Percentiles rank a stretch among this genome's conserved stretches.
Conservation (phyloP, 164 flowering plant species). For the Santalum album region DNA sequence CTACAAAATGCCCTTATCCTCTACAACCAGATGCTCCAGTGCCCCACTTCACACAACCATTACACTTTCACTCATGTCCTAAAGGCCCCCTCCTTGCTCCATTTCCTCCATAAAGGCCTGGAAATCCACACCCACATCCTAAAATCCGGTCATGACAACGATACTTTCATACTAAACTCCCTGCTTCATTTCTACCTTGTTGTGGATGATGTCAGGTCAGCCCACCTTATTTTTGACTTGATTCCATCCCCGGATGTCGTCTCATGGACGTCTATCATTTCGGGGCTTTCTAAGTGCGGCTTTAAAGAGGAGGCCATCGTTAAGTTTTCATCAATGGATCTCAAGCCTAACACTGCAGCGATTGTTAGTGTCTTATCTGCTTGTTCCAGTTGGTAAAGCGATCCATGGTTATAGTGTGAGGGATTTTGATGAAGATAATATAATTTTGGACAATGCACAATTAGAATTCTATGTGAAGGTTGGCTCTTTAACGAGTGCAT, state of each 20-base stretch:
- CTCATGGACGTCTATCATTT: slow-evolving; percentile 32
- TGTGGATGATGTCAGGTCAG: slow-evolving; percentile 9
- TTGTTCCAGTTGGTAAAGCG: slow-evolving; percentile 19
- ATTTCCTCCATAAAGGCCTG: slow-evolving; percentile 11
- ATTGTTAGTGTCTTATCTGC: slow-evolving; percentile 23
- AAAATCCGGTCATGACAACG: slow-evolving; percentile 20
- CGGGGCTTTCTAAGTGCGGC: slow-evolving; percentile 24
- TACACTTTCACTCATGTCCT: slow-evolving; percentile 28
- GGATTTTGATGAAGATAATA: slow-evolving; percentile 8
- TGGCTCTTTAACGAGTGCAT: slow-evolving; percentile 14
- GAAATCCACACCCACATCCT: slow-evolving; percentile 23
- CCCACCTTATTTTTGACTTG: slow-evolving; percentile 11
- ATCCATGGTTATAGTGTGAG: slow-evolving; percentile 19
- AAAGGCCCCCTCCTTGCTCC: slow-evolving; percentile 13
- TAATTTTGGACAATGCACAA: slow-evolving; percentile 18
- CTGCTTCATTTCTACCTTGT: slow-evolving; percentile 18
- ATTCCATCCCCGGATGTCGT: slow-evolving; percentile 21
- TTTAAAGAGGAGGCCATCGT: slow-evolving; percentile 20
- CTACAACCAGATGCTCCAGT: slow-evolving; percentile 22
- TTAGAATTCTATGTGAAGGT: slow-evolving; percentile 19
- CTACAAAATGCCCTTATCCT: slow-evolving; percentile 11
- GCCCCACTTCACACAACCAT: slow-evolving; percentile 21
- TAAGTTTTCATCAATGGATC: slow-evolving; percentile 19
- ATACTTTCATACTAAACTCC: slow-evolving; percentile 22
- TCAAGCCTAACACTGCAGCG: slow-evolving; percentile 22